These are phyloP conservation scores for Tolypocladium cylindrosporum DNA, from an alignment of 2,329 filamentous ascomycete genomes.

Conservation along the genomic window DNA sequence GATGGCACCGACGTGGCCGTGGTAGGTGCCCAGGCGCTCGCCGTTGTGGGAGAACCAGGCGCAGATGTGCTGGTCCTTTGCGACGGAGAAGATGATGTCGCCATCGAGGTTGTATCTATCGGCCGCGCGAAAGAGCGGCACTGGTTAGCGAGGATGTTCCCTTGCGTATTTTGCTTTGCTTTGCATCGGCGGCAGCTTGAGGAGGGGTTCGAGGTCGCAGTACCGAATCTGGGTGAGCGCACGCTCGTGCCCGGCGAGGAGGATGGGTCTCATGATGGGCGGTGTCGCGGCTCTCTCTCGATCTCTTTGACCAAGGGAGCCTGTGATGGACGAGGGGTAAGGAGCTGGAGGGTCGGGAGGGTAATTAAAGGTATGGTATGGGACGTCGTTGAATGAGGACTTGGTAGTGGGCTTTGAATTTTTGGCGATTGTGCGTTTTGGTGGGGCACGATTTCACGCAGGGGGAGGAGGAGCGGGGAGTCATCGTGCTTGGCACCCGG, in stretches of 20 bases:
- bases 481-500: neutral
- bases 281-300: slow-evolving; percentile 9
- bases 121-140: neutral
- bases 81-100: slow-evolving; percentile 90
- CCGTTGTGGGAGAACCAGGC: slow-evolving; percentile 97
- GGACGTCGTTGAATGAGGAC: slow-evolving; percentile 13
- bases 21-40: slow-evolving; percentile 93
- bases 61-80: slow-evolving; percentile 95
- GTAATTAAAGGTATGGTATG: slow-evolving; percentile 7
- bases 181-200: slow-evolving; percentile 3
- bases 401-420: slow-evolving; percentile 25
- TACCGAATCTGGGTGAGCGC: slow-evolving; percentile 91
- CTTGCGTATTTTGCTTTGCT: slow-evolving; percentile 7
- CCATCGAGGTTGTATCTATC: slow-evolving; percentile 82
- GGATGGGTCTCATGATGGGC: slow-evolving; percentile 85
- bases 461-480: slow-evolving; percentile 5
- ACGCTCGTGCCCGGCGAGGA: slow-evolving; percentile 93
- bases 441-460: slow-evolving; percentile 23
- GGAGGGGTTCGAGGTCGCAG: slow-evolving; percentile 5
- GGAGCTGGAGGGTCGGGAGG: slow-evolving; percentile 11
- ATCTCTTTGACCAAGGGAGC: slow-evolving; percentile 1
- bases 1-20: slow-evolving; percentile 93
- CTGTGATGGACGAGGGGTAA: slow-evolving; percentile 1
- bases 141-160: neutral
- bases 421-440: slow-evolving; percentile 37